Evolutionary conservation across 805 yeast genomes (phyloP), one percentile per base, ranked within the genome.

Genomic region (Brettanomyces naardenensis): DNA sequence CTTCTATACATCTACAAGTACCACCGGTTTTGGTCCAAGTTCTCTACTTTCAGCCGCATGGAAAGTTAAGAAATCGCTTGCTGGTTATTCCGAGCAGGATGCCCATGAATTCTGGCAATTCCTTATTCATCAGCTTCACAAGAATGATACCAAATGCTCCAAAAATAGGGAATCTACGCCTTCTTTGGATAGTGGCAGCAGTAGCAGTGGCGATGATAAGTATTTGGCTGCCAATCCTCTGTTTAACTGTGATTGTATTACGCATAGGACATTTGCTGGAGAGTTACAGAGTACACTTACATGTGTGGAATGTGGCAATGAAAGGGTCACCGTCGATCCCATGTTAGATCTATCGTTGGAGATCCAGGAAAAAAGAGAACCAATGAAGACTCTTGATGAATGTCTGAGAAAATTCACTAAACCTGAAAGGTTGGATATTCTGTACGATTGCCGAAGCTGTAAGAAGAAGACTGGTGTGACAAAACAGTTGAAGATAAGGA

Each of bases 91-190:
- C 26, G 97, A 92, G 59, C 99, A 92, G 60, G 99, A 92, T 57
- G 97, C 98, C 0, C 99, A 92, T 61, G 99, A 92, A 59, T 92
- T 90, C 59, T 81, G 95, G 81, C 97, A 92, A 55, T 89, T 90
- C 55, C 53, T 90, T 21, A 67, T 90, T 28, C 84, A 90, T 58
- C 95, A 88, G 59, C 60, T 92, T 40, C 98, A 92, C 58, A 61
- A 59, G 38, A 64, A 60, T 42, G 65, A 66, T 48, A 63, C 54
- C 11, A 42, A 39, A 26, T 40, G 42, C 11, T 45, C 36, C 3
- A 29, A 26, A 18, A 37, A 38, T 28, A 53, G 48, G 21, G 56
- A 52, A 28, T 42, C 43, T 13, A 47, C 54, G 11, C 56, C 59
- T 10, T 28, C 41, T 5, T 20, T 37, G 9, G 36, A 33, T 14